These are phyloP conservation scores for Colletotrichum sp. DNA, from an alignment of 2,329 filamentous ascomycete genomes.

Conservation along the genomic window DNA sequence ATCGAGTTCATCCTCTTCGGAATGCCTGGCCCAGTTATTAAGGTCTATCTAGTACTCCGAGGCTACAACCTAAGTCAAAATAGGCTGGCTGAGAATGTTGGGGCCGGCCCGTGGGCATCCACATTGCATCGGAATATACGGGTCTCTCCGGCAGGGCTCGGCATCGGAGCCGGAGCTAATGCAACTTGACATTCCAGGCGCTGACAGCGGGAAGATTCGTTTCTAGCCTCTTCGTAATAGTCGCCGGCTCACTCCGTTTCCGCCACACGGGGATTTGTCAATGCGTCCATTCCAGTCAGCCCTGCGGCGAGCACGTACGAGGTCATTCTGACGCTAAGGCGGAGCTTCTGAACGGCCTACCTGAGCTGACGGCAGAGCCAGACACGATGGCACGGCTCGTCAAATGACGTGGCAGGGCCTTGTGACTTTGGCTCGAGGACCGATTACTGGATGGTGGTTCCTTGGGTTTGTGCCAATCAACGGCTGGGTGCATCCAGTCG, in stretches of 20 bases:
- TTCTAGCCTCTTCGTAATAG: neutral
- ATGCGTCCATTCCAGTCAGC: neutral
- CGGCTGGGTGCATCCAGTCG: neutral
- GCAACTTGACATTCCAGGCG: neutral
- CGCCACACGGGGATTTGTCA: neutral
- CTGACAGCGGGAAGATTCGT: neutral
- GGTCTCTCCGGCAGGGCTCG: neutral
- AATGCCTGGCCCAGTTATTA: neutral
- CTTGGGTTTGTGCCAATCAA: neutral
- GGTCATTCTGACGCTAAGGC: neutral
- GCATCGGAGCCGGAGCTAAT: neutral
- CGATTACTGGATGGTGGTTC: neutral
- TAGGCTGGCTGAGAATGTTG: neutral
- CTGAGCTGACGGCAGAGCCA: neutral
- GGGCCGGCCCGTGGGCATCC: neutral
- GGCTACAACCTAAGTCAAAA: neutral
- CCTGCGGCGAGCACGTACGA: neutral
- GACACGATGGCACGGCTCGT: neutral
- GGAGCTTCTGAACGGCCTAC: neutral
- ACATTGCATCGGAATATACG: neutral
- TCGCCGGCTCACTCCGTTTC: neutral
- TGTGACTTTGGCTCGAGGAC: neutral
- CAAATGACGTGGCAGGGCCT: slow-evolving; percentile 2
- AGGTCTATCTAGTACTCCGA: neutral
- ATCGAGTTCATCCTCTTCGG: neutral